Evolutionary conservation across 2,329 filamentous ascomycete genomes (phyloP).

Genomic region (Aspergillus sp.): DNA sequence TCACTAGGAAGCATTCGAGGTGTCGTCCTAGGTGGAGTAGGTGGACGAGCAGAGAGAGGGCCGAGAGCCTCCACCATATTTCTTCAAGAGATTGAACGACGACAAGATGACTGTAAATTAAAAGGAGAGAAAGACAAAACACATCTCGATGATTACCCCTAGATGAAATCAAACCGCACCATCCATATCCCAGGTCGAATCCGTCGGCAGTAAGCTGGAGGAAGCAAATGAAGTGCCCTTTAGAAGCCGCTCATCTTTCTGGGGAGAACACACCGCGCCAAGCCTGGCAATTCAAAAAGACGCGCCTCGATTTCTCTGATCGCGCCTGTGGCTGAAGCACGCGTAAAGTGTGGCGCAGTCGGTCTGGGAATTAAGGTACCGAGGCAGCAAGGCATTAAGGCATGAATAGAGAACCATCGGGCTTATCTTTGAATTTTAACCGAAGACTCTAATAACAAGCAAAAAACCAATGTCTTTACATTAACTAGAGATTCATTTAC

Average conservation of each 20-base stretch:
- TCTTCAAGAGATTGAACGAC: constrained; percentile 13
- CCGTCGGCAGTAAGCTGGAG: neutral
- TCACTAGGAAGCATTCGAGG: constrained; percentile 19
- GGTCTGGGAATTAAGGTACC: constrained; percentile 18
- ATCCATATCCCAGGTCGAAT: constrained; percentile 12
- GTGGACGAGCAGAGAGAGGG: constrained; percentile 48
- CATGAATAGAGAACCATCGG: constrained; percentile 17
- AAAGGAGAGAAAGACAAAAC: constrained; percentile 7
- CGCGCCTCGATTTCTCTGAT: constrained; percentile 9
- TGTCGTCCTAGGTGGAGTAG: constrained; percentile 49
- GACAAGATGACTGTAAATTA: constrained; percentile 3
- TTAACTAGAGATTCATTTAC: no score
- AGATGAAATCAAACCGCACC: constrained; percentile 12
- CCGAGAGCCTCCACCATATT: constrained; percentile 43
- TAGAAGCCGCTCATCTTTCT: neutral
- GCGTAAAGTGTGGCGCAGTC: constrained; percentile 30
- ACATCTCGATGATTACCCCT: neutral
- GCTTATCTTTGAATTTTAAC: constrained; percentile 15
- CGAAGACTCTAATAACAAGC: no score
- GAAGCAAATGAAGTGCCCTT: neutral
- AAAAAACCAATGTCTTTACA: no score
- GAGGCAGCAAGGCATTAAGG: constrained; percentile 13
- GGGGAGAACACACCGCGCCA: constrained; percentile 11
- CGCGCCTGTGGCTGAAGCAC: constrained; percentile 19
- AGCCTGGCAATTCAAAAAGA: constrained; percentile 12